Conservation (phyloP, 495 filamentous ascomycete genomes). For the Geopyxis carbonaria region DNA sequence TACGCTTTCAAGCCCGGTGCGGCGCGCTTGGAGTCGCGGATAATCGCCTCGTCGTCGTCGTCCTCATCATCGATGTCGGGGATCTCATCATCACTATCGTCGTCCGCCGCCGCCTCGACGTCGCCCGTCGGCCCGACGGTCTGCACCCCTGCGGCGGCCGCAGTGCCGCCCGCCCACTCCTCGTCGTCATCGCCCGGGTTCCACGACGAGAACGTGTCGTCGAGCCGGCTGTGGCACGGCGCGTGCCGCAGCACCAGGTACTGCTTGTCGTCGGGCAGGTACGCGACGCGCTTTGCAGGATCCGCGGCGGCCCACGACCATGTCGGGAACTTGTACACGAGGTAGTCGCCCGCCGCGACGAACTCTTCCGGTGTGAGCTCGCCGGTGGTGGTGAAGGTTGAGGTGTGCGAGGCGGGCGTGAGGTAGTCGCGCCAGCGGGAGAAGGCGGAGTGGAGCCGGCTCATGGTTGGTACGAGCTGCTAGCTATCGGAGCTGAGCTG, state of each 20-base stretch:
- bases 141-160: conserved; percentile 34
- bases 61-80: conserved; percentile 97
- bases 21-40: conserved; percentile 37
- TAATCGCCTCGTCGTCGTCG: conserved; percentile 94
- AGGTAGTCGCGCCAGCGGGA: conserved; percentile 77
- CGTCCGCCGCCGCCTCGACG: conserved; percentile 47
- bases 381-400: conserved; percentile 81
- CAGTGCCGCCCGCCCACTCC: conserved; percentile 42
- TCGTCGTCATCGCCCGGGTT: conserved; percentile 52
- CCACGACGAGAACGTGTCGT: conserved; percentile 67
- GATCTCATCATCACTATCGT: conserved; percentile 72
- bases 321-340: conserved; percentile 97
- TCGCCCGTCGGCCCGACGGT: conserved; percentile 62
- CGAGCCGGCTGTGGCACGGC: conserved; percentile 75
- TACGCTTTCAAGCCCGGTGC: conserved; percentile 40
- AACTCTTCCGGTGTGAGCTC: conserved; percentile 98
- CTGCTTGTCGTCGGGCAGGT: conserved; percentile 84
- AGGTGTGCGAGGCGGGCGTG: conserved; percentile 71
- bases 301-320: conserved; percentile 95
- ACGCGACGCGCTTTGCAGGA: conserved; percentile 53
- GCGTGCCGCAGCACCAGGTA: conserved; percentile 88
- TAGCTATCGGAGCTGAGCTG: too few species aligned
- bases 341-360: conserved; percentile 85
- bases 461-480: too few species aligned
- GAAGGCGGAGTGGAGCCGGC: conserved; percentile 64